Base-by-base conservation (phyloP, 768 basidiomycete species). In the Psilocybe cubensis region DNA sequence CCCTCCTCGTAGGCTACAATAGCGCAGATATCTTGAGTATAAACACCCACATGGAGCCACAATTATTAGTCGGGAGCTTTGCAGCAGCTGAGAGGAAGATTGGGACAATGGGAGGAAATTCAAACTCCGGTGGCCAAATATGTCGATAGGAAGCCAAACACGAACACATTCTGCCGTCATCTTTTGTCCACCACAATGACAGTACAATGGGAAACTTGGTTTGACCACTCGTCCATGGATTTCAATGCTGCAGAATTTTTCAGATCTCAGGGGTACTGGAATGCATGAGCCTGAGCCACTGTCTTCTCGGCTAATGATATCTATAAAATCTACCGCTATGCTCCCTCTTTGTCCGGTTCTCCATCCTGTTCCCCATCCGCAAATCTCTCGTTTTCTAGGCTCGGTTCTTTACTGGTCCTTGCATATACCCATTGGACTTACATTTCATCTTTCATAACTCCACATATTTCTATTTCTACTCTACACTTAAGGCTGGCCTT, bases 401-500 rank as follows among this genome's bases (percentile, higher is more conserved):
- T 54, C 49, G 57, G 51, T 56, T 56, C 54, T 50, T 31, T 44
- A 28, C 42, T 42, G 59, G 53, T 68, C 63, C 62, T 59, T 59
- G 54, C 63, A 61, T 58, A 63, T 63, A 58, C 60, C 62, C 59
- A 35, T 59, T 64, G 59, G 55, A 53, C 52, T 60, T 46, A 51
- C 62, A 58, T 42, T 63, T 48, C 57, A 52, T 69, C 59, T 61
- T 68, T 66, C 56, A 57, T 40, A 54, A 61, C 41, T 33, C 48
- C 38, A 60, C 45, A 60, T 56, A 54, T 52, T 61, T 65, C 43
- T 50, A 62, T 62, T 38, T 38, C 14, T 38, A 38, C 35, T 54
- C 63, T 60, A 62, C n/a, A n/a, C 60, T 63, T 70, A 71, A 73
- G 72, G 75, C 74, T 70, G 75, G 72, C 72, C 73, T 70, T 70